Base-by-base conservation (phyloP, 2,329 filamentous ascomycete species). In the Aspergillus pseudoterreus region DNA sequence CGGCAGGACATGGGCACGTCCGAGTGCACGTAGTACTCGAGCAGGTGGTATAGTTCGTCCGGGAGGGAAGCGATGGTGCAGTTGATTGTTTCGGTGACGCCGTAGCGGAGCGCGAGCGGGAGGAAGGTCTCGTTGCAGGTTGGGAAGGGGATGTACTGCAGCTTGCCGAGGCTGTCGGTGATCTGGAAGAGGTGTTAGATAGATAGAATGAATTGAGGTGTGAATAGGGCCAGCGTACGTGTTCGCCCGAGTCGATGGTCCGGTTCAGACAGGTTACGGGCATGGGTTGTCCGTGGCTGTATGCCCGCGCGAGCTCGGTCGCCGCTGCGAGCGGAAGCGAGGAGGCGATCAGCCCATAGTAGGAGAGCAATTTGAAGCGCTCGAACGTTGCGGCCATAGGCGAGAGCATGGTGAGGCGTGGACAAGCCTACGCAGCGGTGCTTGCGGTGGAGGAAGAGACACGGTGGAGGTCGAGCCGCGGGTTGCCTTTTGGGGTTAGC, bases 1-100 rank as follows among this genome's bases (percentile, higher is more conserved):
- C 94, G 92, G 73, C 94, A 99, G 49, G 90, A 85, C 45, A 97
- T 80, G 9, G 94, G 94, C 15, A 91, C 92, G 73, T 99, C 94
- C 76, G 88, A 91, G 79, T 97, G 94, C 70, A 97, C 86, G 80
- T 97, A 97, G 80, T 96, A 97, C 75, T 97, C 68, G 39, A 80
- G 57, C 21, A 81, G 63, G 60, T 83, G 81, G 58, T 82, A 77
- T 33, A 79, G 71, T 2, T 79, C 70, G 54, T 82, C 81, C 27
- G 78, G 73, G 9, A 80, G 75, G 27, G 72, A 70, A 51, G 73
- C 69, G 53, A 80, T 76, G 43, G 82, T 77, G 62, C 77, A 78
- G 41, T 73, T 78, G 55, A 83, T 73, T 43, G 95, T 91, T 69
- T 75, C 69, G 42, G 71, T 71, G 60, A 88, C 74, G 69, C 92